Percentiles rank a stretch among this genome's conserved stretches.
Conservation (phyloP, 139 green algal species). For the Chlamydomonas sp. region DNA sequence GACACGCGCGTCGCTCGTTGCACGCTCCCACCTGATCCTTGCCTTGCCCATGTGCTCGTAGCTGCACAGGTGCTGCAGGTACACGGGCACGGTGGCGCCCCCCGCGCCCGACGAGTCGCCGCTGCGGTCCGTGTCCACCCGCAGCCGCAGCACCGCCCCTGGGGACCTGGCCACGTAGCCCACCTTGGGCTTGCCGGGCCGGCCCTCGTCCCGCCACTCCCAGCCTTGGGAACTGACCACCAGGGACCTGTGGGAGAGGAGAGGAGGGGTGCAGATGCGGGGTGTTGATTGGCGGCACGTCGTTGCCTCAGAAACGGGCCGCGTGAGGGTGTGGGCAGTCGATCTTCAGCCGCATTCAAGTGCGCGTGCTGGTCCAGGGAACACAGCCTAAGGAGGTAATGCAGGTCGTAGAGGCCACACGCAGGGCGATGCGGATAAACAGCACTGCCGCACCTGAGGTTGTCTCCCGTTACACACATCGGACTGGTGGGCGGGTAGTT, state of each 20-base stretch:
- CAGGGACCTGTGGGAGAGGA: not conserved
- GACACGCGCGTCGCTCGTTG: not conserved
- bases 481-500: conserved; percentile 40
- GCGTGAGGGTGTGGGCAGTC: no score
- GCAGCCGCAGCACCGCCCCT: not conserved
- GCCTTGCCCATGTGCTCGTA: conserved; percentile 51
- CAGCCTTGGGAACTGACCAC: conserved; percentile 27
- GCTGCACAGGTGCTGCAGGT: conserved; percentile 43
- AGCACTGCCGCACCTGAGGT: no score
- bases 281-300: no score
- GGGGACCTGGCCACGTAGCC: conserved; percentile 17
- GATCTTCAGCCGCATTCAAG: no score
- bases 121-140: not conserved
- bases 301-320: no score
- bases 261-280: no score
- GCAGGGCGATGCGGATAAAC: no score
- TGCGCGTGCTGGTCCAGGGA: conserved; percentile 26
- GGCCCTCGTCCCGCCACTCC: conserved; percentile 44
- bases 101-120: not conserved
- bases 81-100: conserved; percentile 30
- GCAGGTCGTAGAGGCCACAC: no score
- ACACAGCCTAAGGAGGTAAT: no score
- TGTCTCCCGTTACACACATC: conserved; percentile 20
- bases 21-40: conserved; percentile 31
- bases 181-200: conserved; percentile 29